These are phyloP conservation scores for Elongisporangium undulatum DNA, from an alignment of 352 stramenopile species.

Conservation along the genomic window DNA sequence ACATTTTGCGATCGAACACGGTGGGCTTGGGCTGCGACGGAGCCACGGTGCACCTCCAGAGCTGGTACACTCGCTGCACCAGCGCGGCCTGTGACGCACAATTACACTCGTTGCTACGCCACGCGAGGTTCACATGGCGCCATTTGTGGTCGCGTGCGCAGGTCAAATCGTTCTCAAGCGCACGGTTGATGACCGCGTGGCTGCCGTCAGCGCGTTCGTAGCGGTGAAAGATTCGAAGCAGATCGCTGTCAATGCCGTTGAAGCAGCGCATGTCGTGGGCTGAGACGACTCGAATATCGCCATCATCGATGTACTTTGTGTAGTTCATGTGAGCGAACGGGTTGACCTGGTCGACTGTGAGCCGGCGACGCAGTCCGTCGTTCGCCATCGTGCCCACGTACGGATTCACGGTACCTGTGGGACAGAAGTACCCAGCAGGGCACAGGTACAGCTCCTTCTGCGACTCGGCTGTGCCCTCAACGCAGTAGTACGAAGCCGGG, in stretches of 20 bases:
- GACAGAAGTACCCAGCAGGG: slow-evolving; percentile 93
- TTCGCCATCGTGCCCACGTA: slow-evolving; percentile 85
- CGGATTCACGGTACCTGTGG: slow-evolving; percentile 90
- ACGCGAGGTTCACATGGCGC: slow-evolving; percentile 79
- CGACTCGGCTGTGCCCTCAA: slow-evolving; percentile 78
- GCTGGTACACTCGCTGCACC: slow-evolving; percentile 86
- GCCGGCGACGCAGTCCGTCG: slow-evolving; percentile 80
- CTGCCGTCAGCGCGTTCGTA: slow-evolving; percentile 5
- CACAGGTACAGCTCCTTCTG: slow-evolving; percentile 80
- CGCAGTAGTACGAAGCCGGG: slow-evolving; percentile 86
- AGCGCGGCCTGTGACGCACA: slow-evolving; percentile 87
- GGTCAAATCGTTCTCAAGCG: slow-evolving; percentile 63
- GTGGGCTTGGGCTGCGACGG: slow-evolving; percentile 18
- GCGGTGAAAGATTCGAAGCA: slow-evolving; percentile 50
- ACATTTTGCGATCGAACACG: slow-evolving; percentile 39
- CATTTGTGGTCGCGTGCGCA: slow-evolving; percentile 95
- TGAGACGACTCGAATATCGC: slow-evolving; percentile 84
- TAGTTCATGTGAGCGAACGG: slow-evolving; percentile 69
- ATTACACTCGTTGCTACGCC: slow-evolving; percentile 90
- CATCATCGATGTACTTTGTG: slow-evolving; percentile 89
- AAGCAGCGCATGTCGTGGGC: slow-evolving; percentile 91
- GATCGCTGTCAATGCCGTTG: slow-evolving; percentile 80
- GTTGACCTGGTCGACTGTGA: slow-evolving; percentile 60
- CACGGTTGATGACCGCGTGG: slow-evolving; percentile 45
- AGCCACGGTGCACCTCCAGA: slow-evolving; percentile 91